A percentile compares a stretch with the other conserved stretches of the same genome.
Conservation (phyloP, 352 stramenopile species). For the Aphanomyces stellatus region DNA sequence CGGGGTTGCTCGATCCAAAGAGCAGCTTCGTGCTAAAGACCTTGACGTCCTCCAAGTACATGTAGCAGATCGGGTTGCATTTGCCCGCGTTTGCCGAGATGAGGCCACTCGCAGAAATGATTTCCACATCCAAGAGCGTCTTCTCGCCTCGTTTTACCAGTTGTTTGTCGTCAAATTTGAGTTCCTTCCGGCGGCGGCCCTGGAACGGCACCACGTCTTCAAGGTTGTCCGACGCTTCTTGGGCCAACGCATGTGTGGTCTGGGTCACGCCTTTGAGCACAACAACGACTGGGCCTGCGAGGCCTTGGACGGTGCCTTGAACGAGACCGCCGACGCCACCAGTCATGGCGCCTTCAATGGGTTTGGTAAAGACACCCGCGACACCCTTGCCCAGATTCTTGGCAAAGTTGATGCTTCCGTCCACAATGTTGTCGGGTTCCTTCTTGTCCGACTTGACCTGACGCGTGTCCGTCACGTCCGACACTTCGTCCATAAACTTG, state of each 20-base stretch:
- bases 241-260: constrained; percentile 64
- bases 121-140: constrained; percentile 43
- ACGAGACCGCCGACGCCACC: constrained; percentile 70
- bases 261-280: constrained; percentile 77
- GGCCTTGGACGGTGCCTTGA: constrained; percentile 65
- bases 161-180: constrained; percentile 56
- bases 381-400: constrained; percentile 78
- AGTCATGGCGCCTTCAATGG: constrained; percentile 72
- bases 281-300: constrained; percentile 71
- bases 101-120: constrained; percentile 61
- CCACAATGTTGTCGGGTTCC: constrained; percentile 20
- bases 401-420: constrained; percentile 70
- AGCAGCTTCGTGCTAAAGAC: constrained; percentile 67
- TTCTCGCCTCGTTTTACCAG: constrained; percentile 63
- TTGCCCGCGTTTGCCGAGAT: constrained; percentile 52
- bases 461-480: constrained; percentile 20
- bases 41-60: constrained; percentile 55
- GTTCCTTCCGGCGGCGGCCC: constrained; percentile 54
- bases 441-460: constrained; percentile 4
- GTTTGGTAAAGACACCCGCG: constrained; percentile 83
- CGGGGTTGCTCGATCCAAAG: constrained; percentile 78
- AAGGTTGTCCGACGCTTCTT: constrained; percentile 71
- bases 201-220: constrained; percentile 73
- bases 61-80: constrained; percentile 66
- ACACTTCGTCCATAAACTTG: constrained; percentile 74